Base-by-base conservation (phyloP, 768 basidiomycete genomes). In the Erythrobasidium yunnanense region DNA sequence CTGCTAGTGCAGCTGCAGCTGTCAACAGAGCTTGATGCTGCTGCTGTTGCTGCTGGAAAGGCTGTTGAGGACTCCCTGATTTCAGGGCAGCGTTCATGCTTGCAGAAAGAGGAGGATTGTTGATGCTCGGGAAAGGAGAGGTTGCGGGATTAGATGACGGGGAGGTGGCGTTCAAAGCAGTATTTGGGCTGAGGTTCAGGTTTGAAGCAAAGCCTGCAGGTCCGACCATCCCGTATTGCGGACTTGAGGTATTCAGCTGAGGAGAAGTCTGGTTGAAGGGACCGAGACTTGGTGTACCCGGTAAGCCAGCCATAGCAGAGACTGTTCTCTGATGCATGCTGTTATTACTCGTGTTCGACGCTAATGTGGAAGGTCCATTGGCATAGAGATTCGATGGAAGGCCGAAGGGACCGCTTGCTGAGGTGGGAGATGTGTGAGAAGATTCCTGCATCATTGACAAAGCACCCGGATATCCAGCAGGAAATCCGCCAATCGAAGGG, bases 201-300 rank as follows among this genome's bases (percentile, higher is more conserved):
- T 20, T 32, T n/a, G 51, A 32, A 13, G 29, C 27, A 52, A 52
- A 52, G n/a, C 51, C 51, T 52, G 51, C 54, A 13, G 54, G 54
- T 34, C 54, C 54, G 17, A 55, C 54, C 54, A 55, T 29, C 27
- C 54, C 54, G 35, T 55, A 55, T 11, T 34, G 27, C 2, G 54
- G 54, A 23, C 22, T 23, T 18, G 54, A 29, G 35, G 15, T 11
- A 34, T 23, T 33, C 6, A 4, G 20, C 51, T 52, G 51, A 11
- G 29, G 51, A 27, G 29, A 27, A 6, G 22, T 20, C n/a, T 50
- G 51, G 27, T 52, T 15, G 42, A 15, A 15, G 15, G 15, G 51
- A 52, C 20, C 20, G 29, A 15, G 27, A 52, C 51, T 22, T 4
- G 33, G 15, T 15, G 27, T 23, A 3, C 33, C 27, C 4, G 27